Evolutionary conservation across 1,284 basidiomycete genomes (phyloP).

Genomic region (Ceratobasidium sp.): DNA sequence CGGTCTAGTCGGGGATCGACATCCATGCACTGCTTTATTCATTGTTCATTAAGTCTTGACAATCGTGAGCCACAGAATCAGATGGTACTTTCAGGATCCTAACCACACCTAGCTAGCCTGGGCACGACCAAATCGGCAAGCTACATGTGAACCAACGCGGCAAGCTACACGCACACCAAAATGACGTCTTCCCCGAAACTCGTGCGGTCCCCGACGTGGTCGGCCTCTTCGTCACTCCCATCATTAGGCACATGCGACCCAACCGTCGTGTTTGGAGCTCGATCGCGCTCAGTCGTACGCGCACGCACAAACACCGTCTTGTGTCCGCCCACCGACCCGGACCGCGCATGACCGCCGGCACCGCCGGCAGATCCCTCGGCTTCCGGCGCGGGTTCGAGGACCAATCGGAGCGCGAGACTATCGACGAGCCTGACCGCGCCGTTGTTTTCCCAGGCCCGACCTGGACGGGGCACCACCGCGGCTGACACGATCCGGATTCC

Average conservation of each 20-base stretch:
- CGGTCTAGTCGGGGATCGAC: conserved; percentile 33
- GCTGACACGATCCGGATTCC: conserved; percentile 28
- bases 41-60: too few relatives aligned
- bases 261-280: not conserved
- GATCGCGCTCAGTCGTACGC: conserved; percentile 27
- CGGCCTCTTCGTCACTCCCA: conserved; percentile 30
- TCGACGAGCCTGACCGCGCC: conserved; percentile 22
- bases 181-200: conserved; percentile 30
- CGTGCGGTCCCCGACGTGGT: conserved; percentile 24
- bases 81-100: not conserved
- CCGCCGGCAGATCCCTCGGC: not conserved
- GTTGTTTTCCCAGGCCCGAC: conserved; percentile 31
- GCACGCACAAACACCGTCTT: conserved; percentile 32
- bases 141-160: not conserved
- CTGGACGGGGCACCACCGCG: conserved; percentile 29
- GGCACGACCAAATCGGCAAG: too few relatives aligned
- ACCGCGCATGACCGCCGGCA: conserved; percentile 10
- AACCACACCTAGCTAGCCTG: too few relatives aligned
- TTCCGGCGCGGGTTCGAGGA: conserved; percentile 3
- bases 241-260: conserved; percentile 25
- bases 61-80: not conserved
- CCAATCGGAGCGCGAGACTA: conserved; percentile 1
- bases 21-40: too few relatives aligned
- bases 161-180: not conserved
- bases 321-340: conserved; percentile 2